A percentile compares a stretch with the other conserved stretches of the same genome.
phyloP scores from a whole-genome alignment of 169 alveolate genomes.

The Plasmodium falciparum region DNA sequence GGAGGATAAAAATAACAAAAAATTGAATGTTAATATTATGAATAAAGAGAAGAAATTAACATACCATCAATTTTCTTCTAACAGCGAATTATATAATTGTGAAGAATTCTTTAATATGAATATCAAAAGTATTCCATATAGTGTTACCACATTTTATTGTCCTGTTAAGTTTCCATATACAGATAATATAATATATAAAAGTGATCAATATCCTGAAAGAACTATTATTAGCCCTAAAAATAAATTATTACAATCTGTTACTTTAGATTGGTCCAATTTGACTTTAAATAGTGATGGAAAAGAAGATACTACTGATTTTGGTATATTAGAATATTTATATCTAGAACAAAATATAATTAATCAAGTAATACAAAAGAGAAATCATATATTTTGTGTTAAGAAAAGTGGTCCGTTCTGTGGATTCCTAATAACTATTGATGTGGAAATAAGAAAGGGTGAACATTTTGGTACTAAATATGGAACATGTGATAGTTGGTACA shows the following conservation, averaged over 20 bases:
- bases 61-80: constrained; percentile 36
- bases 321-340: constrained; percentile 77
- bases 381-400: constrained; percentile 74
- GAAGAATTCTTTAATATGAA: constrained; percentile 79
- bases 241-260: constrained; percentile 86
- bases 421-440: constrained; percentile 87
- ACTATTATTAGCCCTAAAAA: constrained; percentile 86
- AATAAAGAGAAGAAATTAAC: constrained; percentile 37
- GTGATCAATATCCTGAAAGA: constrained; percentile 82
- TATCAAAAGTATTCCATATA: constrained; percentile 86
- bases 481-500: constrained; percentile 87
- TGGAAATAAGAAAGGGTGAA: constrained; percentile 89
- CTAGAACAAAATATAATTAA: constrained; percentile 82
- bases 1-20: background rate
- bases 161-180: constrained; percentile 87
- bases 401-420: constrained; percentile 86
- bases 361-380: constrained; percentile 85
- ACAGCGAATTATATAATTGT: constrained; percentile 70
- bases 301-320: constrained; percentile 35
- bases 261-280: constrained; percentile 66
- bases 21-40: background rate
- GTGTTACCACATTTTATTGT: constrained; percentile 85
- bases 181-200: constrained; percentile 84
- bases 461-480: constrained; percentile 88
- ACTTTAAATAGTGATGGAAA: constrained; percentile 26